Base-by-base conservation (phyloP, 805 yeast genomes). In the Wilhelminamyces savonicus region DNA sequence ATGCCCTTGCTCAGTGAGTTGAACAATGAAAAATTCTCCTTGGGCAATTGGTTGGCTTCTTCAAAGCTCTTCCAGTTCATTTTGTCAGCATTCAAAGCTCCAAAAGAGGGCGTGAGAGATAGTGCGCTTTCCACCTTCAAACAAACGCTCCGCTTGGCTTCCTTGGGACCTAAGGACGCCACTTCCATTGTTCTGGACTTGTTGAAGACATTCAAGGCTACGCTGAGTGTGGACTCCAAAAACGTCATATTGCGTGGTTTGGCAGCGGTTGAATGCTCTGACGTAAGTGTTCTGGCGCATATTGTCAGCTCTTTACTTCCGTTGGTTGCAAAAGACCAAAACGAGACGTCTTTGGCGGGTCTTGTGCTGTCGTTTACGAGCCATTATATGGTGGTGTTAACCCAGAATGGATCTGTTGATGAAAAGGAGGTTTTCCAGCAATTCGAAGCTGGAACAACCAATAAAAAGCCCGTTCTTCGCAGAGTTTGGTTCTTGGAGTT, bases 291-390 rank as follows among this genome's bases (percentile, higher is more conserved):
- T 3, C 37, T 48, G 1, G 27, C 30, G 1, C 60, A 56, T 20
- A 54, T 80, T 4, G 50, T 71, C 2, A 45, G 56, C 1, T 64
- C 56, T 0, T 46, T 85, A 21, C 39, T 67, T 2, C 65, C 80
- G 2, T 56, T 77, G n/a, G 61, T 81, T 3, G 30, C 71, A 0
- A 87, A 83, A 42, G 97, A 90, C 44, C 73, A 76, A 26, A 84
- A 86, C 43, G 97, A 90, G 46, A 12, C 39, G 1, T 74, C 83
- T 0, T 60, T 87, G 23, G 35, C 58, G 3, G 57, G 63, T 3
- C 59, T 76, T 34, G 59, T 80, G 5, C 50, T 55, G 7, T 69
- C 81, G 0, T 67, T 76, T 31, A 63, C 76, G 23, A 37, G 40
- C 2, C 77, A 74, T 38, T 59, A 69, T 16, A 44, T 66, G 8